Evolutionary conservation across 805 yeast genomes (phyloP).

Genomic region (Kodamaea hsintzibuensis): DNA sequence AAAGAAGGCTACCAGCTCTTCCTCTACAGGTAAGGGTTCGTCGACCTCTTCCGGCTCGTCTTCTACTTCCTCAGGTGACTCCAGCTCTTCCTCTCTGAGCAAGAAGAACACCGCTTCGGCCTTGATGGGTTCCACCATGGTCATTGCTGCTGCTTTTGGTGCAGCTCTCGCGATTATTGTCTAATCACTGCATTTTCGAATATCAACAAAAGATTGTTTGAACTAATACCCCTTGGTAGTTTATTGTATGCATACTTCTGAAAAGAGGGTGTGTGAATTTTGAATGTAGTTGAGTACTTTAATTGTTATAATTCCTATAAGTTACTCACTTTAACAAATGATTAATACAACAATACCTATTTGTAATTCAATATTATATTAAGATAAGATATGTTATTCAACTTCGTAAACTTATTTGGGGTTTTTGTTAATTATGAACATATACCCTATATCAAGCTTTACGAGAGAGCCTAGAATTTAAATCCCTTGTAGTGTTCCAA

Average conservation of each 20-base stretch:
- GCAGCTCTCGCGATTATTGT: slow-evolving; percentile 30
- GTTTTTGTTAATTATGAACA: too few species aligned
- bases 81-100: slow-evolving; percentile 21
- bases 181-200: slow-evolving; percentile 13
- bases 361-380: too few species aligned
- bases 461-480: too few species aligned
- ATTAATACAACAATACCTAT: too few species aligned
- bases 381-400: too few species aligned
- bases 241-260: too few species aligned
- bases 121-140: slow-evolving; percentile 16
- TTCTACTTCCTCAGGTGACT: slow-evolving; percentile 16
- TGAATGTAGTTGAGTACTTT: not conserved
- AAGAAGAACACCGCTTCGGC: slow-evolving; percentile 13
- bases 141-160: slow-evolving; percentile 26
- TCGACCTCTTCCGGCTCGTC: slow-evolving; percentile 17
- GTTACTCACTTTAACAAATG: too few species aligned
- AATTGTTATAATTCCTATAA: too few species aligned
- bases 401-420: too few species aligned
- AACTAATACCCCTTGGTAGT: not conserved
- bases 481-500: too few species aligned
- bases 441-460: too few species aligned
- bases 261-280: not conserved
- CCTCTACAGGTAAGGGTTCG: slow-evolving; percentile 12
- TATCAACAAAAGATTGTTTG: slow-evolving; percentile 1
- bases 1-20: slow-evolving; percentile 20